Conservation (phyloP, 2,329 filamentous ascomycete genomes). For the Diaporthe humulicola region DNA sequence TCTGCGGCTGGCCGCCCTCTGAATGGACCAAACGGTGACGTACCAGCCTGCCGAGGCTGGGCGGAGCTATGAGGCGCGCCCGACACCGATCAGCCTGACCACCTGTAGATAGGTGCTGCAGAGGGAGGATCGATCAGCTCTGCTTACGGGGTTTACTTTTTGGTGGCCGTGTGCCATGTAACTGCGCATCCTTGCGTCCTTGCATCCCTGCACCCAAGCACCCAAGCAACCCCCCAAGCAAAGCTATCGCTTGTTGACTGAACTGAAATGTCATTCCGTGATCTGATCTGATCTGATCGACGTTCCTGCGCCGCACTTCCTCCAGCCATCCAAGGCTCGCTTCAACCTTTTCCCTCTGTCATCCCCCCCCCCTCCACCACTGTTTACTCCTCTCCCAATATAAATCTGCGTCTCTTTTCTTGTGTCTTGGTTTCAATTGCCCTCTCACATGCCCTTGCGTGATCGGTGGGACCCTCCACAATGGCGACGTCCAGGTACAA, state of each 20-base stretch:
- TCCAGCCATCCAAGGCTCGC: not conserved
- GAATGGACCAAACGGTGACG: slow-evolving; percentile 9
- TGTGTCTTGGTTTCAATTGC: not conserved
- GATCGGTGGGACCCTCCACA: slow-evolving; percentile 23
- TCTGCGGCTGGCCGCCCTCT: slow-evolving; percentile 3
- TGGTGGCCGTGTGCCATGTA: not conserved
- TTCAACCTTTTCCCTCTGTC: too few species aligned
- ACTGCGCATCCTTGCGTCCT: not conserved
- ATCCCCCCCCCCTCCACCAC: not conserved
- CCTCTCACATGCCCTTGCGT: not conserved
- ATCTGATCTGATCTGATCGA: slow-evolving; percentile 22
- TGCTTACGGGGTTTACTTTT: slow-evolving; percentile 17
- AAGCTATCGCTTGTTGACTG: not conserved
- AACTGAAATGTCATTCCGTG: not conserved
- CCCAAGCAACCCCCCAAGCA: not conserved
- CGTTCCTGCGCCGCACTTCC: slow-evolving; percentile 7
- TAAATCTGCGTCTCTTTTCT: not conserved
- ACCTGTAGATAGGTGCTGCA: too few species aligned
- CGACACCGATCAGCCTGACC: not conserved
- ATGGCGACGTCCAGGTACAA: slow-evolving; percentile 68
- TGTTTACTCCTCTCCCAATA: not conserved
- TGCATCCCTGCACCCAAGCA: not conserved
- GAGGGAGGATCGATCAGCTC: slow-evolving; percentile 17
- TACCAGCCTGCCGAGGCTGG: slow-evolving; percentile 26
- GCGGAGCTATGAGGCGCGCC: slow-evolving; percentile 16